These are phyloP conservation scores for Ogataea allantospora DNA, from an alignment of 805 yeast species.

Conservation along the genomic window DNA sequence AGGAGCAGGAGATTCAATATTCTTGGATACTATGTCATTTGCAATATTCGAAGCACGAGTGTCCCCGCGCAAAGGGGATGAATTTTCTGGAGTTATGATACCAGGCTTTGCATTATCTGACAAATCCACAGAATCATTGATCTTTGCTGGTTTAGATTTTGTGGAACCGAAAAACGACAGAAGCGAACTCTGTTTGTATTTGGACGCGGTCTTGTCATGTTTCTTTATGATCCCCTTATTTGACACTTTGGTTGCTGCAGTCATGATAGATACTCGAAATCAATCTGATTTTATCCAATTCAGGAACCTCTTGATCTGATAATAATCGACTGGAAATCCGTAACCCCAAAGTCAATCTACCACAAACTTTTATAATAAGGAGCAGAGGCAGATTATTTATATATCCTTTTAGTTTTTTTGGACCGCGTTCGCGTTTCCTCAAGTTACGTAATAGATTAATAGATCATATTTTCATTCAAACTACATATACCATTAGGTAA, in stretches of 20 bases:
- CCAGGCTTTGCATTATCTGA: neutral
- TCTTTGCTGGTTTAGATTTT: conserved; percentile 3
- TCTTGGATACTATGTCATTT: neutral
- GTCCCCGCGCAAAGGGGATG: conserved; percentile 22
- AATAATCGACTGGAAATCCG: no score
- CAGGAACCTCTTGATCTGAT: no score
- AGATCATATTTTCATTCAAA: no score
- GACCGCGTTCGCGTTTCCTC: conserved; percentile 4
- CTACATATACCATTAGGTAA: no score
- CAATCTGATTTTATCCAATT: no score
- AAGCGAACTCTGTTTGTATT: conserved; percentile 31
- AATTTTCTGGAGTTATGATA: conserved; percentile 27
- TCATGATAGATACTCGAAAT: neutral
- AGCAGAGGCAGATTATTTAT: neutral
- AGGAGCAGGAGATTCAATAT: neutral
- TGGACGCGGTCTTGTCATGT: conserved; percentile 2
- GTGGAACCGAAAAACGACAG: conserved; percentile 31
- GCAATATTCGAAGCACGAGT: neutral
- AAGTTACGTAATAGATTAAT: conserved; percentile 7
- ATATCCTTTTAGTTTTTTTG: neutral
- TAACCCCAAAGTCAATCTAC: no score
- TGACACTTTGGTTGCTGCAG: neutral
- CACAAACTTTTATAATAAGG: no score
- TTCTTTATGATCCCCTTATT: neutral
- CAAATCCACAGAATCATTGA: neutral